Percentiles rank a stretch among this genome's conserved stretches.
Evolutionary conservation across 78 protist species (phyloP).

Genomic region (Capsaspora owczarzaki): DNA sequence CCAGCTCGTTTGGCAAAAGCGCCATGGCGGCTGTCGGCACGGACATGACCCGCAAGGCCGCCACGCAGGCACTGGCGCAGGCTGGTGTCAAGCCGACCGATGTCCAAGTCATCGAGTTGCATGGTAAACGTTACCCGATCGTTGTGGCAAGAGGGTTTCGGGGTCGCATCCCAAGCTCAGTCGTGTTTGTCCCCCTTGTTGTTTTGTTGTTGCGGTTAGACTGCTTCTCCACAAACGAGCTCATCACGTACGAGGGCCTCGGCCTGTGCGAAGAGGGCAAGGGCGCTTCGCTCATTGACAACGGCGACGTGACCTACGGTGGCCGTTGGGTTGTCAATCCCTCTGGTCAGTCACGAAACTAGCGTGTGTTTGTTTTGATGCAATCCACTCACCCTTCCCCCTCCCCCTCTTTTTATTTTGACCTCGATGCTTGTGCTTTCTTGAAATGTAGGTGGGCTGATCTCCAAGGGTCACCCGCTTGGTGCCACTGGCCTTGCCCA

Average conservation of each 20-base stretch:
- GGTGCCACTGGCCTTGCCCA: constrained; percentile 17
- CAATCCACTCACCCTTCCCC: too few relatives aligned
- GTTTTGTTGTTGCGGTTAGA: too few relatives aligned
- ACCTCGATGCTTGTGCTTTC: too few relatives aligned
- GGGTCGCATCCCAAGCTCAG: too few relatives aligned
- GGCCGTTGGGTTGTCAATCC: constrained; percentile 38
- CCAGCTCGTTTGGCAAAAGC: background rate
- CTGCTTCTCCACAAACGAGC: constrained; percentile 24
- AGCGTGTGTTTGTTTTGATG: too few relatives aligned
- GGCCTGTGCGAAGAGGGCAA: constrained; percentile 22
- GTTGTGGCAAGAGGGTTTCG: too few relatives aligned
- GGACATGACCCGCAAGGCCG: constrained; percentile 29
- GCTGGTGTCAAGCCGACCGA: constrained; percentile 8
- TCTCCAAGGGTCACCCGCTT: constrained; percentile 18
- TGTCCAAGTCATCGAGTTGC: constrained; percentile 36
- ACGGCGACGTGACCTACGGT: constrained; percentile 36
- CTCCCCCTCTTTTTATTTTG: too few relatives aligned
- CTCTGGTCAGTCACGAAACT: too few relatives aligned
- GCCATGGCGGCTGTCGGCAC: too few relatives aligned
- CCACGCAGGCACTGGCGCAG: background rate
- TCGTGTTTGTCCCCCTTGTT: too few relatives aligned
- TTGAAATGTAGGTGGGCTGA: too few relatives aligned
- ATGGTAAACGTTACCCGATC: too few relatives aligned
- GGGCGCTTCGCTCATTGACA: constrained; percentile 10
- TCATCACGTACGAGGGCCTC: constrained; percentile 38